A percentile compares a stretch with the other conserved stretches of the same genome.
Evolutionary conservation across 2,329 filamentous ascomycete species (phyloP).

Genomic region (Aquanectria penicillioides): DNA sequence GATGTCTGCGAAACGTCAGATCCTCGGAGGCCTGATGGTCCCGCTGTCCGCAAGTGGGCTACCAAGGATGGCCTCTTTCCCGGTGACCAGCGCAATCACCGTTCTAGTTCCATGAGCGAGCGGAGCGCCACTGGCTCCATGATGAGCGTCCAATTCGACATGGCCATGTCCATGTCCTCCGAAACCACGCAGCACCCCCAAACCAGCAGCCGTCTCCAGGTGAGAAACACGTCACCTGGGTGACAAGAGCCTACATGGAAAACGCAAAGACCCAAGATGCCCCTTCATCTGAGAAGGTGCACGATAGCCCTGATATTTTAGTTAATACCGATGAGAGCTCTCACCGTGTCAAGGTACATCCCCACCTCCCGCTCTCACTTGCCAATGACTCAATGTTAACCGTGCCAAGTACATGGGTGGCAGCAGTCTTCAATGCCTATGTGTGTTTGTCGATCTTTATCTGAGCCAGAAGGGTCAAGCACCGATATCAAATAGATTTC

Average conservation of each 20-base stretch:
- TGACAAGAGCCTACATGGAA: slow-evolving; percentile 34
- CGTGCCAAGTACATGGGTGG: slow-evolving; percentile 34
- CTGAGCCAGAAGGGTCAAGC: slow-evolving; percentile 29
- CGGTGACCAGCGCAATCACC: slow-evolving; percentile 5
- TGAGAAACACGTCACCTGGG: slow-evolving; percentile 30
- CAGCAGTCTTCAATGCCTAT: slow-evolving; percentile 33
- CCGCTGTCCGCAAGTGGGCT: slow-evolving; percentile 34
- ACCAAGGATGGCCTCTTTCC: slow-evolving; percentile 21
- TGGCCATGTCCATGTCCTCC: not conserved
- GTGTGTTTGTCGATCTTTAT: slow-evolving; percentile 31
- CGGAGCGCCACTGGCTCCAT: slow-evolving; percentile 33
- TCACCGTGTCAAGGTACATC: slow-evolving; percentile 33
- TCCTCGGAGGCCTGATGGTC: slow-evolving; percentile 31
- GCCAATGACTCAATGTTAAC: not conserved
- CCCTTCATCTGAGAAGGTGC: slow-evolving; percentile 18
- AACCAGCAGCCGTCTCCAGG: slow-evolving; percentile 15
- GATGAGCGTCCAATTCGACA: slow-evolving; percentile 24
- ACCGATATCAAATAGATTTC: slow-evolving; percentile 30
- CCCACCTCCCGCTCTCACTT: not conserved
- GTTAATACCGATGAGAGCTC: slow-evolving; percentile 37
- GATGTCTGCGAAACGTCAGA: slow-evolving; percentile 34
- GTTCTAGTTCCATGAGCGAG: slow-evolving; percentile 28
- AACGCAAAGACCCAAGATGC: slow-evolving; percentile 25
- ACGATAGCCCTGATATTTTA: slow-evolving; percentile 34
- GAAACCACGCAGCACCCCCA: not conserved